Base-by-base conservation (phyloP, 2,329 filamentous ascomycete genomes). In the Mycocentrospora acerina region DNA sequence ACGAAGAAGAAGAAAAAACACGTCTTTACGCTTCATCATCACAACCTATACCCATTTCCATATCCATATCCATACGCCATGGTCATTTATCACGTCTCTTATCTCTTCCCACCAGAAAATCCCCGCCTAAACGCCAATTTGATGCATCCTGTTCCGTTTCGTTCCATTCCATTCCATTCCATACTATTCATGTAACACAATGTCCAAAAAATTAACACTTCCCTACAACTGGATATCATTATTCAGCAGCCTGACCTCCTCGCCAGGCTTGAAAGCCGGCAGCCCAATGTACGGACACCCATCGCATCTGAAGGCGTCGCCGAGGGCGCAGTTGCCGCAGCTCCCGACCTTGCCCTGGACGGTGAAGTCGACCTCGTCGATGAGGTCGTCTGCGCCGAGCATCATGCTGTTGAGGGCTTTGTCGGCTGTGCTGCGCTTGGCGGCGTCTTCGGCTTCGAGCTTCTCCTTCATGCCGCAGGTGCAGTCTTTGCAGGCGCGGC, bases 401-500 rank as follows among this genome's bases (percentile, higher is more conserved):
- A 86, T 88, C 46, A 89, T 73, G 14, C 82, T 76, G 60, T 83
- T 80, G 32, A 88, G 76, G 3, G 71, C 71, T 31, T 73, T 71
- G 59, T 89, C 85, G 22, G 86, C 86, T 15, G 77, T 72, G 7
- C 73, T 71, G 40, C 88, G 79, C 59, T 81, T 83, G 7, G 77
- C 77, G 29, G 75, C 76, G 68, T 97, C 93, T 73, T 97, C 89
- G n/a, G 84, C 85, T 56, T 89, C 86, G 34, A 97, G 71, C 45
- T 85, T 82, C 66, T 93, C 82, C 16, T 90, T 89, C 17, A 98
- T 81, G 34, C 93, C 93, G 64, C 93, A 98, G 7, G 88, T 91
- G 75, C 93, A 98, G 74, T 98, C 93, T 72, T 98, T 97, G 77
- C 93, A 98, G 41, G 93, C 90, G 46, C 90, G 84, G 38, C 91